phyloP scores from a whole-genome alignment of 2,329 filamentous ascomycete genomes.

The Sclerotinia borealis region DNA sequence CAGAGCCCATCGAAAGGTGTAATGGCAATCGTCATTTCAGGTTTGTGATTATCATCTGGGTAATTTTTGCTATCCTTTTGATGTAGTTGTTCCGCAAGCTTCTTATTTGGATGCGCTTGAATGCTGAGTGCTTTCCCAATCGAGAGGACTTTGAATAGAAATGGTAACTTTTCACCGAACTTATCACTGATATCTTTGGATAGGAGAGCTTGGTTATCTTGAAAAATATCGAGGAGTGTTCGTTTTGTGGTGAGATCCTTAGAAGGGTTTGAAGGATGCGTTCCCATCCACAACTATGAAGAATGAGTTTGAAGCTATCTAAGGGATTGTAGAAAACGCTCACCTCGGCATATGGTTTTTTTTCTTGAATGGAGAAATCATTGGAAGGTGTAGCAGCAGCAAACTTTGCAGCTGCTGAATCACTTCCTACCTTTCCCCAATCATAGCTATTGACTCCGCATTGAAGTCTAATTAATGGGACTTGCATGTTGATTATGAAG shows the following conservation, averaged over 20 bases:
- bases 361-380: slow-evolving; percentile 70
- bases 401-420: slow-evolving; percentile 84
- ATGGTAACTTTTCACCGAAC: slow-evolving; percentile 80
- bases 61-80: slow-evolving; percentile 86
- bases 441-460: slow-evolving; percentile 98
- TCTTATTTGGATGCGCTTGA: slow-evolving; percentile 95
- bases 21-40: slow-evolving; percentile 97
- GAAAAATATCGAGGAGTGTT: slow-evolving; percentile 77
- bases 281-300: slow-evolving; percentile 93
- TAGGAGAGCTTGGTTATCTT: slow-evolving; percentile 80
- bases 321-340: not conserved
- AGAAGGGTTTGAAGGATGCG: slow-evolving; percentile 91
- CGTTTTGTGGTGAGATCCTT: slow-evolving; percentile 80
- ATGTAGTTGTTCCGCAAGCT: slow-evolving; percentile 83
- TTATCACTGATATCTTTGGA: slow-evolving; percentile 64
- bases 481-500: slow-evolving; percentile 33
- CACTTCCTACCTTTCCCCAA: slow-evolving; percentile 89
- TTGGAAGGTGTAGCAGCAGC: slow-evolving; percentile 75
- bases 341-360: slow-evolving; percentile 94
- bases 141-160: slow-evolving; percentile 95
- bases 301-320: slow-evolving; percentile 34
- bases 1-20: slow-evolving; percentile 95
- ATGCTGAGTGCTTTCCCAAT: slow-evolving; percentile 95
- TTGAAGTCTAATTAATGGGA: slow-evolving; percentile 78
- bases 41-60: slow-evolving; percentile 98